Conservation (phyloP, 2,329 filamentous ascomycete species). For the Exophiala alcalophila region DNA sequence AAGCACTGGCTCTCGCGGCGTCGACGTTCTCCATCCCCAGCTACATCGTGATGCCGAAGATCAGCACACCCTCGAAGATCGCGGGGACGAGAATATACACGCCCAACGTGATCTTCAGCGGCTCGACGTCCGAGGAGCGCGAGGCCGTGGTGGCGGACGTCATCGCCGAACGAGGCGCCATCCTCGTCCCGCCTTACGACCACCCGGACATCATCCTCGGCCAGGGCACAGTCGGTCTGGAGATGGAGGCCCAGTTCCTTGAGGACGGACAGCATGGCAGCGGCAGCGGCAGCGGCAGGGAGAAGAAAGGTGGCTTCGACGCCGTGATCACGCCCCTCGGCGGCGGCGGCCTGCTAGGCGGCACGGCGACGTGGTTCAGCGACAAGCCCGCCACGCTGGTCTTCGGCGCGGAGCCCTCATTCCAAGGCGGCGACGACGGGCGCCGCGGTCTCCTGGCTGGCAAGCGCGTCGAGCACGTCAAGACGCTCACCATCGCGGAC, state of each 20-base stretch:
- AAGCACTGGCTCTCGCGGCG: constrained; percentile 85
- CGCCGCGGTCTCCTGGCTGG: constrained; percentile 64
- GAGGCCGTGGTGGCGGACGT: constrained; percentile 73
- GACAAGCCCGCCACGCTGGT: constrained; percentile 66
- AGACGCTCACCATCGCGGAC: constrained; percentile 79
- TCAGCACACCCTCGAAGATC: constrained; percentile 81
- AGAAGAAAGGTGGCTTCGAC: constrained; percentile 46
- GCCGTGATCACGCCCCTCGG: constrained; percentile 80
- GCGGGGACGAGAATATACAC: constrained; percentile 76
- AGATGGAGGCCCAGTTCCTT: constrained; percentile 71
- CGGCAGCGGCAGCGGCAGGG: constrained; percentile 18
- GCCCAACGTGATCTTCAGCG: constrained; percentile 75
- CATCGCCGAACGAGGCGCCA: constrained; percentile 67
- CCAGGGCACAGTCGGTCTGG: constrained; percentile 84
- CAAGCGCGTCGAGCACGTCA: constrained; percentile 64
- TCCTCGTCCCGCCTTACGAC: constrained; percentile 85
- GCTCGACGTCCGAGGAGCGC: constrained; percentile 74
- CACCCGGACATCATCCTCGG: constrained; percentile 89
- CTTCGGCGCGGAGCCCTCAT: constrained; percentile 82
- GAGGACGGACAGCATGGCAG: constrained; percentile 48
- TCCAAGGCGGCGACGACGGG: constrained; percentile 80
- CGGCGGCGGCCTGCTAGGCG: constrained; percentile 83
- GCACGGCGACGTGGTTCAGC: constrained; percentile 67
- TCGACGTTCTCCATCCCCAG: constrained; percentile 69
- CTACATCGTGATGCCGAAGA: constrained; percentile 89